Conservation (phyloP, 768 basidiomycete genomes). For the Antrodiella citrinella region DNA sequence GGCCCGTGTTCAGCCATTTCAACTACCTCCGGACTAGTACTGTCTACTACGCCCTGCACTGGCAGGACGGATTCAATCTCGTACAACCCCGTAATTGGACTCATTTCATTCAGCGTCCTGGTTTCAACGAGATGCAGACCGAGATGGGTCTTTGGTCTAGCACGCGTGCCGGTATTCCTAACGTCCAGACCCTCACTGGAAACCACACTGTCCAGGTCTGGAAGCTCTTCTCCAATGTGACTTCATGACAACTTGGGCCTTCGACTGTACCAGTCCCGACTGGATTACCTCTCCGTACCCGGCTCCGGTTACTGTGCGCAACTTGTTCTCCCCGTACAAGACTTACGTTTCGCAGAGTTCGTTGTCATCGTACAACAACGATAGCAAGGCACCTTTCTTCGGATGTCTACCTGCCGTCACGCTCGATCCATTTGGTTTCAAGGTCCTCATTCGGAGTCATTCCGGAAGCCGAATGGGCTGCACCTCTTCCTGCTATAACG, state of each 20-base stretch:
- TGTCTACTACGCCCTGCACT: constrained; percentile 59
- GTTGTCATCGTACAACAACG: constrained; percentile 48
- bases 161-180: constrained; percentile 52
- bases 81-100: constrained; percentile 86
- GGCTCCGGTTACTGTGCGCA: constrained; percentile 53
- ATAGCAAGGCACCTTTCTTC: constrained; percentile 52
- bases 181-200: constrained; percentile 56
- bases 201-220: constrained; percentile 62
- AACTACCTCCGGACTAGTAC: constrained; percentile 52
- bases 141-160: constrained; percentile 88
- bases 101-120: constrained; percentile 64
- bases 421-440: constrained; percentile 73
- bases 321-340: constrained; percentile 81
- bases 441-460: constrained; percentile 84
- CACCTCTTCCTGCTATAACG: constrained; percentile 66
- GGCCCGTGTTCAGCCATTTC: constrained; percentile 69
- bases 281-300: constrained; percentile 82
- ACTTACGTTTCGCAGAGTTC: constrained; percentile 64
- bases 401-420: constrained; percentile 67
- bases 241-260: constrained; percentile 58
- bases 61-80: constrained; percentile 87
- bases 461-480: constrained; percentile 55
- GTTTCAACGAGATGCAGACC: constrained; percentile 72
- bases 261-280: constrained; percentile 41
- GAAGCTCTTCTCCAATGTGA: constrained; percentile 84